Base-by-base conservation (phyloP, 129 eudicot genomes). In the Escallonia rubra region DNA sequence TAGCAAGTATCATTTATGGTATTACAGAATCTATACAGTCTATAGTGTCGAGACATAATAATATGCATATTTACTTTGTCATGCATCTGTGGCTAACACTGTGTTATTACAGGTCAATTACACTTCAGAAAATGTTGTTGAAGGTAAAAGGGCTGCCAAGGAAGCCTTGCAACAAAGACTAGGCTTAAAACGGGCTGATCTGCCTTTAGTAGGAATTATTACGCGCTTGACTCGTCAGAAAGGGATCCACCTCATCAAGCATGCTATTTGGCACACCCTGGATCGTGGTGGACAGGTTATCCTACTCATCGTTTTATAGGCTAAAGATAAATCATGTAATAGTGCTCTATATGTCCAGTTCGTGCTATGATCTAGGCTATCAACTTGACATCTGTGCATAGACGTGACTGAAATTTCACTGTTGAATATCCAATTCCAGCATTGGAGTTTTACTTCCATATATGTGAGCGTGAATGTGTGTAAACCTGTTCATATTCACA, bases 171-270 rank as follows among this genome's bases (percentile, higher is more conserved):
- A 94, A 67, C 90, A 85, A 76, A 79, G 65, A 65, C 79, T 94
- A 55, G 92, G 83, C 53, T 69, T 94, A 61, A 94, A 89, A 71
- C 68, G 76, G 49, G 96, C 88, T 41, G 96, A 89, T 75, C 50
- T 84, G 8, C 99, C 99, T 15, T 64, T 94, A 79, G 80, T 94
- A 50, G 99, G 99, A 67, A 90, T 94, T 72, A 85, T 94, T 66
- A 76, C 96, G 66, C 99, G 99, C 55, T 81, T 94, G 82, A 94
- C 99, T 79, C 99, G 86, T 73, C 99, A 94, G 78, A 94, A 94
- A 76, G 99, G 99, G 59, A 89, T 94, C 62, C 96, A 90, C 81
- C 97, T 94, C 74, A 94, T 94, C 59, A 94, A 94, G 67, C 99
- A 94, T 55, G 99, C 99, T 59, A 86, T 94, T 73, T 80, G 96